Percentiles rank a stretch among this genome's conserved stretches.
Evolutionary conservation across 2,329 filamentous ascomycete species (phyloP).

Genomic region (Neofusicoccum umdonicola): DNA sequence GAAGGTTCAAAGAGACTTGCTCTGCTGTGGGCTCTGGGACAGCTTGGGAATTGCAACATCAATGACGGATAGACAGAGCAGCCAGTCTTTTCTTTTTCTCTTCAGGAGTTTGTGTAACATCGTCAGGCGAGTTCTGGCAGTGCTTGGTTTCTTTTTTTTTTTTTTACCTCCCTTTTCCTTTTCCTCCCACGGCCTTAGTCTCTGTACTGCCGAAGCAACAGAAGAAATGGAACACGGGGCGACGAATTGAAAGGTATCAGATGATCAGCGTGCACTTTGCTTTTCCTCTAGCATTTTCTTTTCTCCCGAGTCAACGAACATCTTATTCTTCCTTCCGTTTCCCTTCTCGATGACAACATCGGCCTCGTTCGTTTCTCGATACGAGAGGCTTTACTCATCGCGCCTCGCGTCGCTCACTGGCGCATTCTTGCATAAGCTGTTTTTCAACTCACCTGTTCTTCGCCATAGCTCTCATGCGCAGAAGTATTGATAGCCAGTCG

Average conservation of each 20-base stretch:
- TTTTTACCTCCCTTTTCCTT: neutral
- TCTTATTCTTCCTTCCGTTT: neutral
- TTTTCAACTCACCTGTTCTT: neutral
- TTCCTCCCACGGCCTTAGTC: neutral
- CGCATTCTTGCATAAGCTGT: neutral
- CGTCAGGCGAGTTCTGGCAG: neutral
- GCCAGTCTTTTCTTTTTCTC: neutral
- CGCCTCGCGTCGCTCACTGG: neutral
- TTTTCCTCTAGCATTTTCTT: neutral
- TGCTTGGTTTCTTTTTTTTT: neutral
- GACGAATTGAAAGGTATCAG: neutral
- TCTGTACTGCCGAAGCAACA: neutral
- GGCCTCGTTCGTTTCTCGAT: neutral
- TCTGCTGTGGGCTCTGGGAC: neutral
- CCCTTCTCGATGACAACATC: neutral
- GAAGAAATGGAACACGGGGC: neutral
- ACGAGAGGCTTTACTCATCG: neutral
- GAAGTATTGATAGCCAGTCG: neutral
- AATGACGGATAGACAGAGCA: conserved; percentile 5
- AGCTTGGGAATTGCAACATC: neutral
- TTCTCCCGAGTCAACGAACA: neutral
- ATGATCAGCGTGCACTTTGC: neutral
- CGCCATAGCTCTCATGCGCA: neutral
- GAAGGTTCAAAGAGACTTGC: neutral
- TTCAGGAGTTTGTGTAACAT: conserved; percentile 4